A percentile compares a stretch with the other conserved stretches of the same genome.
Conservation (phyloP, 139 green algal species). For the Trebouxia sp. region DNA sequence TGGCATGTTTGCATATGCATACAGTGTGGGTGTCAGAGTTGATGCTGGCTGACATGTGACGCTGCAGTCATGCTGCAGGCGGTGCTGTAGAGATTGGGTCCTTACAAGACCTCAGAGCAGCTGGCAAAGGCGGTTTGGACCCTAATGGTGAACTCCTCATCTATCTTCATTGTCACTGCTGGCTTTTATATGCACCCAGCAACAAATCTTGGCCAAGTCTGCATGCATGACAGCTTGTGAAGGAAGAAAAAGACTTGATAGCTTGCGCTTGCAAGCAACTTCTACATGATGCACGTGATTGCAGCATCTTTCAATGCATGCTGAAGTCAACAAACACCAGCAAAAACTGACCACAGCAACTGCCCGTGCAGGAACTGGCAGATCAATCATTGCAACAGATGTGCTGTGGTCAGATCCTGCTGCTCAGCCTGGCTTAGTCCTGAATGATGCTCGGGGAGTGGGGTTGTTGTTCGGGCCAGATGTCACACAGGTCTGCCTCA, state of each 20-base stretch:
- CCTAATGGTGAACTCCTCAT: conserved; percentile 55
- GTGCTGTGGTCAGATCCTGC: conserved; percentile 95
- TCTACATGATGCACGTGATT: too few species aligned
- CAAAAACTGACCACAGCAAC: neutral
- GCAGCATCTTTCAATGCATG: too few species aligned
- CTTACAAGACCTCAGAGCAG: conserved; percentile 68
- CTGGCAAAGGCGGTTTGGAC: conserved; percentile 81
- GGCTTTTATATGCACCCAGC: too few species aligned
- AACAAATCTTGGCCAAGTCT: too few species aligned
- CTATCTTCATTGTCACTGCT: neutral
- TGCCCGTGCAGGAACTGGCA: conserved; percentile 31
- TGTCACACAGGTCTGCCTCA: conserved; percentile 66
- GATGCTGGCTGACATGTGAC: neutral
- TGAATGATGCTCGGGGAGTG: conserved; percentile 83
- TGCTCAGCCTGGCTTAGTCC: conserved; percentile 58
- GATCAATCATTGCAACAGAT: conserved; percentile 70
- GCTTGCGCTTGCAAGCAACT: too few species aligned
- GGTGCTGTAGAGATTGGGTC: conserved; percentile 52
- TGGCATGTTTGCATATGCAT: too few species aligned
- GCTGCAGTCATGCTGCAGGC: neutral
- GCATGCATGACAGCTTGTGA: too few species aligned
- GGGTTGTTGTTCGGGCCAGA: conserved; percentile 92
- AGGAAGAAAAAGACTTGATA: too few species aligned
- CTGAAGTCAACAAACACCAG: too few species aligned
- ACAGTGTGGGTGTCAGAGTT: too few species aligned